Percentiles rank a stretch among this genome's conserved stretches.
These are phyloP conservation scores for Articulospora tetracladia DNA, from an alignment of 495 filamentous ascomycete genomes.

Conservation along the genomic window DNA sequence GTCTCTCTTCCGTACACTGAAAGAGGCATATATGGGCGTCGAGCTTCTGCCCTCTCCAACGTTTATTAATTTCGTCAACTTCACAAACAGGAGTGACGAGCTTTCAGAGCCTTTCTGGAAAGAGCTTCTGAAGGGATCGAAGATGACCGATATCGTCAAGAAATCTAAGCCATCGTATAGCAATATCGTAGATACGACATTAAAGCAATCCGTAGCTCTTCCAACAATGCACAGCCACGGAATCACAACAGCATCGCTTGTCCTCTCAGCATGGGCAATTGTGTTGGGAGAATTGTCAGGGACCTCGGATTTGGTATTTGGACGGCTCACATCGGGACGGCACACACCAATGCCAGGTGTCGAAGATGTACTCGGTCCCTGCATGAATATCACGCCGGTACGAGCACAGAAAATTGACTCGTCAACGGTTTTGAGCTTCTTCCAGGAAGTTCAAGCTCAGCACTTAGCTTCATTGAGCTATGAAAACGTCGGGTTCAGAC, in stretches of 20 bases:
- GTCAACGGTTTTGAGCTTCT: neutral
- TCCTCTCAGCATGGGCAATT: neutral
- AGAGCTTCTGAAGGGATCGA: neutral
- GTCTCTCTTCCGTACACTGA: neutral
- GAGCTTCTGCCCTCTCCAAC: neutral
- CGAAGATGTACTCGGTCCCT: conserved; percentile 2
- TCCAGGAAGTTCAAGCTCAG: neutral
- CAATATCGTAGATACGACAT: neutral
- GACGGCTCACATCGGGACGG: conserved; percentile 2
- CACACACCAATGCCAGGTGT: conserved; percentile 9
- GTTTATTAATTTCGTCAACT: neutral
- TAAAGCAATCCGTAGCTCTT: neutral
- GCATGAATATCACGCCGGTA: conserved; percentile 6
- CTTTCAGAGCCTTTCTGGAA: neutral
- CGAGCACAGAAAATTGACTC: neutral
- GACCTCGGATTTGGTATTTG: conserved; percentile 41
- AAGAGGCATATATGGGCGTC: neutral
- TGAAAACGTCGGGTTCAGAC: neutral
- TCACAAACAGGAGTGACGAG: neutral
- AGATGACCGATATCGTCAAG: neutral
- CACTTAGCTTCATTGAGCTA: neutral
- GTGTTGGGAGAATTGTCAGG: neutral
- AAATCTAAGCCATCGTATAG: neutral
- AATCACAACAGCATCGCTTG: neutral
- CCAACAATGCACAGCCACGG: neutral